Percentiles rank a stretch among this genome's conserved stretches.
phyloP scores from a whole-genome alignment of 331 rosid genomes.

The Erythrophleum ivorense region DNA sequence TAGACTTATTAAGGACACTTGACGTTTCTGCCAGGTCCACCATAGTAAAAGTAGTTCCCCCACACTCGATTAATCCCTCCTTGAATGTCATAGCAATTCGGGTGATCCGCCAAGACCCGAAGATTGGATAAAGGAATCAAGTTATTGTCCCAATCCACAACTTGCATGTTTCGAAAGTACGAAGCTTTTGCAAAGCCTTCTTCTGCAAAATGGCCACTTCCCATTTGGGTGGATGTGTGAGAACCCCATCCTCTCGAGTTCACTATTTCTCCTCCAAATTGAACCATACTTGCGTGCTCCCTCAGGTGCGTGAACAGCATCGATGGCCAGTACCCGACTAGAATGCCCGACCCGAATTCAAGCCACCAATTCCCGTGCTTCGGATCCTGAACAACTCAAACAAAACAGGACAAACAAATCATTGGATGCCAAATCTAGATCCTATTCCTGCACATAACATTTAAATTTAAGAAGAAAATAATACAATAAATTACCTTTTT shows the following conservation, averaged over 20 bases:
- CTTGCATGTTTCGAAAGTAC: constrained; percentile 63
- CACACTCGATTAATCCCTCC: constrained; percentile 67
- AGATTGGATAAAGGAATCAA: constrained; percentile 58
- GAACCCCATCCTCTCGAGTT: constrained; percentile 51
- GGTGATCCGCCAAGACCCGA: constrained; percentile 71
- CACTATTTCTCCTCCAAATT: constrained; percentile 74
- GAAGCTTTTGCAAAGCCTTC: constrained; percentile 73
- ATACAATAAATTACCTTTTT: too few relatives aligned
- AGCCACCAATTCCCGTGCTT: constrained; percentile 84
- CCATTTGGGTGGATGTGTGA: constrained; percentile 73
- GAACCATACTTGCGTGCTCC: constrained; percentile 67
- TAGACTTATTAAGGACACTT: constrained; percentile 54
- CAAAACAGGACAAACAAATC: too few relatives aligned
- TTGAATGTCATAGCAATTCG: constrained; percentile 71
- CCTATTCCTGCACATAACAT: too few relatives aligned
- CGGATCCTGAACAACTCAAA: constrained; percentile 54
- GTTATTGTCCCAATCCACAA: constrained; percentile 77
- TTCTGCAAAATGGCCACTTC: constrained; percentile 67
- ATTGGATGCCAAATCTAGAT: too few relatives aligned
- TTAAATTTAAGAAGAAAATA: too few relatives aligned
- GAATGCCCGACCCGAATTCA: constrained; percentile 63
- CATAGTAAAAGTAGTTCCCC: constrained; percentile 79
- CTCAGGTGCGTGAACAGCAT: constrained; percentile 64
- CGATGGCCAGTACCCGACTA: constrained; percentile 79
- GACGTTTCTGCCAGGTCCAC: constrained; percentile 79